Percentiles rank a stretch among this genome's conserved stretches.
Conservation (phyloP, 345 rosid species). For the Moricandia arvensis region DNA sequence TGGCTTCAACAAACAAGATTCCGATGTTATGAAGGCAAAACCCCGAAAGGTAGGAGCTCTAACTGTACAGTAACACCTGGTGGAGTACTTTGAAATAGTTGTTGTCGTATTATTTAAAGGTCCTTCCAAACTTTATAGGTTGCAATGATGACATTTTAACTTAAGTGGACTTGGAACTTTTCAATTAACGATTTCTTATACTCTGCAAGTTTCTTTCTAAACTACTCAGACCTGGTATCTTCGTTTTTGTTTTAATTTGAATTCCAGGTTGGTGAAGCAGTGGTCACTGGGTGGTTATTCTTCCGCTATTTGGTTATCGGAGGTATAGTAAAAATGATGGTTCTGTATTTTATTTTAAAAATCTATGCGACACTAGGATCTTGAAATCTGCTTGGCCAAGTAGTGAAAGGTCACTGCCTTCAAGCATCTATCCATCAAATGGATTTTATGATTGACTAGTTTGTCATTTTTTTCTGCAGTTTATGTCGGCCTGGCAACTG, state of each 20-base stretch:
- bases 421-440: conserved; percentile 9
- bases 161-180: neutral
- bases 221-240: conserved; percentile 7
- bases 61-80: conserved; percentile 5
- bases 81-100: neutral
- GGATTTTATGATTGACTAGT: conserved; percentile 7
- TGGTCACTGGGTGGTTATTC: conserved; percentile 96
- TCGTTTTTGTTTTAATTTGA: conserved; percentile 29
- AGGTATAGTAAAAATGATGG: conserved; percentile 53
- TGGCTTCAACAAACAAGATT: conserved; percentile 96
- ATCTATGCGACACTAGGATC: neutral
- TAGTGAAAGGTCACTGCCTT: conserved; percentile 6
- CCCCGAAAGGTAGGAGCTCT: conserved; percentile 80
- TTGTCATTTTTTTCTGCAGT: conserved; percentile 48
- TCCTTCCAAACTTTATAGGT: neutral
- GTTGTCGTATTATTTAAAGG: neutral
- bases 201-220: conserved; percentile 8
- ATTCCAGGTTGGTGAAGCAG: conserved; percentile 93
- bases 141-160: conserved; percentile 9
- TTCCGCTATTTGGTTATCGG: conserved; percentile 98
- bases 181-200: neutral
- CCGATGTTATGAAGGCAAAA: conserved; percentile 94
- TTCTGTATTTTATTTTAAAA: conserved; percentile 1
- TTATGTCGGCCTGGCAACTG: conserved; percentile 98
- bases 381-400: neutral